Conservation (phyloP, 108 stramenopile genomes). For the Cyclotella atomus region DNA sequence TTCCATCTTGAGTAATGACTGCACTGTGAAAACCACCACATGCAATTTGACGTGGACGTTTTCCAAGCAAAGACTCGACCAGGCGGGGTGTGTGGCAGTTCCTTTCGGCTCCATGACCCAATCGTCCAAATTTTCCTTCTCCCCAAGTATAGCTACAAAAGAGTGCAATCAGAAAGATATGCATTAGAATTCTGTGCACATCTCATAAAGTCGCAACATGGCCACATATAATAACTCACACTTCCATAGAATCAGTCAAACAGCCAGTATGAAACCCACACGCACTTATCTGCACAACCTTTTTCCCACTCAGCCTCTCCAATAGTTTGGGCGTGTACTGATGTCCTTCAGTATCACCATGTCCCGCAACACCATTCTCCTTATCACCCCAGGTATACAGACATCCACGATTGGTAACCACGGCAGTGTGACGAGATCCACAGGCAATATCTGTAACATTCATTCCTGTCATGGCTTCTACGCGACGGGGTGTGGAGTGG, state of each 20-base stretch:
- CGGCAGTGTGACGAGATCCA: constrained; percentile 91
- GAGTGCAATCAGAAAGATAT: neutral
- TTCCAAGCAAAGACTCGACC: constrained; percentile 83
- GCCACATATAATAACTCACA: constrained; percentile 33
- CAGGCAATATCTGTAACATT: constrained; percentile 90
- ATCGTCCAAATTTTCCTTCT: constrained; percentile 91
- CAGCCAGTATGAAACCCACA: constrained; percentile 96
- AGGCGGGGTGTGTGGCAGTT: constrained; percentile 88
- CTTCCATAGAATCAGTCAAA: constrained; percentile 83
- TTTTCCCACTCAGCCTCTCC: constrained; percentile 79
- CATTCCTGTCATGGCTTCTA: constrained; percentile 84
- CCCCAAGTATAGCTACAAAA: constrained; percentile 16
- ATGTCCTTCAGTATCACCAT: constrained; percentile 94
- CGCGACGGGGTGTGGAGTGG: constrained; percentile 89
- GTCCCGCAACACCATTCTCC: constrained; percentile 94
- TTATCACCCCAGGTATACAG: constrained; percentile 64
- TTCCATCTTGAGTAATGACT: constrained; percentile 87
- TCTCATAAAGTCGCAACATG: neutral
- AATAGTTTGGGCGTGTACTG: constrained; percentile 92
- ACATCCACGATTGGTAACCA: constrained; percentile 82
- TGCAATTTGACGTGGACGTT: constrained; percentile 76
- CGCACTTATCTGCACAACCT: constrained; percentile 88
- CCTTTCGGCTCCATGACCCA: constrained; percentile 90
- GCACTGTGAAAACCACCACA: constrained; percentile 94
- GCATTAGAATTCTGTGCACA: neutral